These are phyloP conservation scores for Ligustrum vulgare DNA, from an alignment of 257 asterid species.

Conservation along the genomic window DNA sequence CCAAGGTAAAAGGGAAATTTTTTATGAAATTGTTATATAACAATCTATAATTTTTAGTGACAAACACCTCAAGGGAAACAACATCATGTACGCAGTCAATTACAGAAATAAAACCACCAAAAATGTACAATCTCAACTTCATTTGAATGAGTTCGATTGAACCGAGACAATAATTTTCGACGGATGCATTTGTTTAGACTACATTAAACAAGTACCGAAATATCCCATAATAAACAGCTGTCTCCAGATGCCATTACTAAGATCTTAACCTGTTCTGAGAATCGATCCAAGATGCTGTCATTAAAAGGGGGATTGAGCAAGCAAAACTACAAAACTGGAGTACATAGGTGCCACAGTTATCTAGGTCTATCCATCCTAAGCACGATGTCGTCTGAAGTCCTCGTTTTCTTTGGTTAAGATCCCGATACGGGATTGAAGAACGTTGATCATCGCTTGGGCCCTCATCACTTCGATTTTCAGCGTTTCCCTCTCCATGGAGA, in stretches of 20 bases:
- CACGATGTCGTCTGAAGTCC: conserved; percentile 41
- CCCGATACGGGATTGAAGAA: conserved; percentile 77
- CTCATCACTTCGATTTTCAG: conserved; percentile 95
- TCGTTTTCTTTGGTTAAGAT: conserved; percentile 64
- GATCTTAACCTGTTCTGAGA: conserved; percentile 31
- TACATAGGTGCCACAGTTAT: neutral
- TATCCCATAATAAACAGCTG: conserved; percentile 30
- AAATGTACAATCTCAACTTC: conserved; percentile 25
- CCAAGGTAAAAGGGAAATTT: too few species aligned
- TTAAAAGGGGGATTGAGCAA: conserved; percentile 15
- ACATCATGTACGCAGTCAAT: neutral
- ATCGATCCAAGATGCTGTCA: conserved; percentile 22
- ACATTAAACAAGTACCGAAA: conserved; percentile 27
- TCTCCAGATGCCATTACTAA: conserved; percentile 32
- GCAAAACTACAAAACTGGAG: conserved; percentile 30
- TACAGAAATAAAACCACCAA: neutral
- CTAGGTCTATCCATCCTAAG: conserved; percentile 29
- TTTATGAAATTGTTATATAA: too few species aligned
- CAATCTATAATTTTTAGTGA: too few species aligned
- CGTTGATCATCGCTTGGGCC: conserved; percentile 86
- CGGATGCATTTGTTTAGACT: conserved; percentile 35
- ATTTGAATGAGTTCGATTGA: conserved; percentile 18
- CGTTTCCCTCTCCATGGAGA: conserved; percentile 88
- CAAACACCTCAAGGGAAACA: too few species aligned
- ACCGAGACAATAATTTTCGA: conserved; percentile 30